Evolutionary conservation across 352 stramenopile genomes (phyloP).

Genomic region (Globisporangium radiosum): DNA sequence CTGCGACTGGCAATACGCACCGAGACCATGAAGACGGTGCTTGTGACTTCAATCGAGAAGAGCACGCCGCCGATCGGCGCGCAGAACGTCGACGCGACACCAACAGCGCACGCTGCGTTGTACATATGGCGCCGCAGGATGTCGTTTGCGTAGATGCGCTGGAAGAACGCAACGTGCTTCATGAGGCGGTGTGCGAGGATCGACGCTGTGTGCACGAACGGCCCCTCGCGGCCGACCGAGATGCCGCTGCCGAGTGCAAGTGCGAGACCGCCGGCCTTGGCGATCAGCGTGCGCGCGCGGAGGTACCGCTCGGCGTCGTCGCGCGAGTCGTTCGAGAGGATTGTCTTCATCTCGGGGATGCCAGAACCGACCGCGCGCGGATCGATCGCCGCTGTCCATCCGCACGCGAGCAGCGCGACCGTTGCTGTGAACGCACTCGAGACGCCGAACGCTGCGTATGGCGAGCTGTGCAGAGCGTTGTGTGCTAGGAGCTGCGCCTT

Average conservation of each 20-base stretch:
- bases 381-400: slow-evolving; percentile 41
- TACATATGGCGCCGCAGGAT: slow-evolving; percentile 79
- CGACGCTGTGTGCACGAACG: slow-evolving; percentile 92
- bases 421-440: slow-evolving; percentile 32
- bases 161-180: slow-evolving; percentile 62
- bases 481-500: slow-evolving; percentile 15
- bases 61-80: slow-evolving; percentile 86
- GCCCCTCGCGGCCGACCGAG: slow-evolving; percentile 95
- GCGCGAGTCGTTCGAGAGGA: slow-evolving; percentile 54
- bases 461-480: slow-evolving; percentile 11
- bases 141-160: slow-evolving; percentile 50
- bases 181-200: slow-evolving; percentile 85
- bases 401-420: slow-evolving; percentile 25
- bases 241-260: slow-evolving; percentile 89
- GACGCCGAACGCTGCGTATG: slow-evolving; percentile 15
- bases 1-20: slow-evolving; percentile 11
- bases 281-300: slow-evolving; percentile 39
- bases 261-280: slow-evolving; percentile 87
- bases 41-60: slow-evolving; percentile 89
- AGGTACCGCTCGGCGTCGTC: slow-evolving; percentile 44
- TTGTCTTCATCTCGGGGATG: slow-evolving; percentile 76
- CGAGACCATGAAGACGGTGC: slow-evolving; percentile 65
- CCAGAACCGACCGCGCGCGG: slow-evolving; percentile 47
- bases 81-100: slow-evolving; percentile 85
- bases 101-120: slow-evolving; percentile 82